Conservation (phyloP, 441 rosid species). For the Flueggea neowawraea region DNA sequence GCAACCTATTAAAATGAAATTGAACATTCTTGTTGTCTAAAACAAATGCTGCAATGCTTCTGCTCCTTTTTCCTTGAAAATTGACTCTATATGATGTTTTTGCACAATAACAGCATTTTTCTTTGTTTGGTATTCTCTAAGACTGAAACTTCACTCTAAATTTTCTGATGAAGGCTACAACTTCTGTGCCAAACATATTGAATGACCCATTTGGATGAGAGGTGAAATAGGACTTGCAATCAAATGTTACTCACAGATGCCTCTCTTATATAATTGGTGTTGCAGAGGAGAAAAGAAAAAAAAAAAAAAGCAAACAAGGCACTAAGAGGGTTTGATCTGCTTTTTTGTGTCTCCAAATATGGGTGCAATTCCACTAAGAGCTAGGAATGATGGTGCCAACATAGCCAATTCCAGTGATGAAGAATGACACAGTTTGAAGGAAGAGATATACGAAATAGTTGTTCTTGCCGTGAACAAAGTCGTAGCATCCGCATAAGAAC, state of each 20-base stretch:
- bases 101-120: slow-evolving; percentile 8
- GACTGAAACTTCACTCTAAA: slow-evolving; percentile 14
- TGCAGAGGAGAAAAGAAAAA: slow-evolving; percentile 15
- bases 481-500: slow-evolving; percentile 89
- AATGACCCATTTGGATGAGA: slow-evolving; percentile 21
- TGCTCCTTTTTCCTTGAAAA: slow-evolving; percentile 16
- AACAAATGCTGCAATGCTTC: slow-evolving; percentile 12
- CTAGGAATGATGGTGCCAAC: slow-evolving; percentile 73
- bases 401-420: slow-evolving; percentile 89
- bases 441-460: slow-evolving; percentile 81
- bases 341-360: not conserved
- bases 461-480: slow-evolving; percentile 82
- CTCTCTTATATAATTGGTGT: slow-evolving; percentile 14
- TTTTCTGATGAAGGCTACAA: slow-evolving; percentile 8
- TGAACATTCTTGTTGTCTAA: slow-evolving; percentile 19
- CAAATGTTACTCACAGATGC: slow-evolving; percentile 21
- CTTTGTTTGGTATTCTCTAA: slow-evolving; percentile 6
- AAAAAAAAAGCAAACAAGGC: slow-evolving; percentile 6
- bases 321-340: slow-evolving; percentile 1
- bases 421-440: slow-evolving; percentile 81
- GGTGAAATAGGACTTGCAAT: slow-evolving; percentile 23
- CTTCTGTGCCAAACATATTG: slow-evolving; percentile 18
- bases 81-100: slow-evolving; percentile 4
- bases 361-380: slow-evolving; percentile 12
- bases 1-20: slow-evolving; percentile 24